A percentile compares a stretch with the other conserved stretches of the same genome.
Conservation (phyloP, 108 stramenopile genomes). For the Schizochytrium sp. region DNA sequence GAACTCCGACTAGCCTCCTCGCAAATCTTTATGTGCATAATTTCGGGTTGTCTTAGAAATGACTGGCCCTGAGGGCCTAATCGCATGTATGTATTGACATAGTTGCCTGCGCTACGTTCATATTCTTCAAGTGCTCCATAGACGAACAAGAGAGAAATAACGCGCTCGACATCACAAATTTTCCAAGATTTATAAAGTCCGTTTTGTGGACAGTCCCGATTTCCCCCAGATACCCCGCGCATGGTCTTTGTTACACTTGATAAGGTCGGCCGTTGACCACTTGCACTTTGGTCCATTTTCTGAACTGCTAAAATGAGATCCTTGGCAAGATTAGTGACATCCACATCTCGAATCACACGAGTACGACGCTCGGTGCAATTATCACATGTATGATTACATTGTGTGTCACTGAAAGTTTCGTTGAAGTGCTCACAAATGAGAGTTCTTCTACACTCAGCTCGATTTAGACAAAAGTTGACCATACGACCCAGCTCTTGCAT, state of each 20-base stretch:
- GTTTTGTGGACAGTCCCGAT: background rate
- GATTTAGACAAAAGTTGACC: conserved; percentile 64
- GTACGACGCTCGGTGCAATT: conserved; percentile 52
- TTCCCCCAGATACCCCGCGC: background rate
- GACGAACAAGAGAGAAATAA: background rate
- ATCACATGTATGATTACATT: conserved; percentile 61
- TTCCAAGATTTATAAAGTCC: background rate
- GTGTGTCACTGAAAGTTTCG: background rate
- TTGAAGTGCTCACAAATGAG: conserved; percentile 58
- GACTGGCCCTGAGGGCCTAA: background rate
- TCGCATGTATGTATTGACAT: background rate
- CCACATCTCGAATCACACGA: background rate
- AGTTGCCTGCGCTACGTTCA: background rate
- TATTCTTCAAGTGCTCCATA: background rate
- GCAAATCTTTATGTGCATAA: background rate
- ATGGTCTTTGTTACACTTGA: background rate
- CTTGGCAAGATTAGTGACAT: conserved; percentile 47
- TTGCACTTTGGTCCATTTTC: background rate
- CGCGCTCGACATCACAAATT: conserved; percentile 41
- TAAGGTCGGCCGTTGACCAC: background rate
- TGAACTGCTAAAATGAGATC: background rate
- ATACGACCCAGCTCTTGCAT: conserved; percentile 87
- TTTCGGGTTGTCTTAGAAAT: background rate
- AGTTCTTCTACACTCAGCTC: conserved; percentile 41
- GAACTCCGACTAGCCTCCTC: no score